phyloP scores from a whole-genome alignment of 768 basidiomycete species.

The Chalciporus chontae region DNA sequence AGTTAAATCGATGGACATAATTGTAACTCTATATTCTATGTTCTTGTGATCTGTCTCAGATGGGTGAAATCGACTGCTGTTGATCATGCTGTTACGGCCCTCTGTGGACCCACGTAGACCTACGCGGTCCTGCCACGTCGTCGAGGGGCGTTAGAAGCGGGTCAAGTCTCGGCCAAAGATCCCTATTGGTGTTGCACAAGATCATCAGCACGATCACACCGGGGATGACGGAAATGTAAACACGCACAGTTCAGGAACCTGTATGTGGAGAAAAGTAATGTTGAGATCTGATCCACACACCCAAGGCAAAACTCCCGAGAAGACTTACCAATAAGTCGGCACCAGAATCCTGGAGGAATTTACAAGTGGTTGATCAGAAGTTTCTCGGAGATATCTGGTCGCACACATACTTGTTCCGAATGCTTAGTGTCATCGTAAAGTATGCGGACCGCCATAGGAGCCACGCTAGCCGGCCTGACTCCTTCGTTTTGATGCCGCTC shows the following conservation, averaged over 20 bases:
- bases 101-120: background rate
- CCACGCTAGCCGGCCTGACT: slow-evolving; percentile 71
- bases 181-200: slow-evolving; percentile 38
- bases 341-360: slow-evolving; percentile 50
- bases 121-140: slow-evolving; percentile 1
- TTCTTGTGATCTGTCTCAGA: background rate
- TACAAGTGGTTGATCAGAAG: slow-evolving; percentile 7
- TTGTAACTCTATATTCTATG: slow-evolving; percentile 8
- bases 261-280: slow-evolving; percentile 2
- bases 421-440: slow-evolving; percentile 71
- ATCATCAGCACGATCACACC: slow-evolving; percentile 15
- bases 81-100: background rate
- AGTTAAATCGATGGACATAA: slow-evolving; percentile 5
- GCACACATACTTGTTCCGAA: slow-evolving; percentile 60
- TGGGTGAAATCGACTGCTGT: background rate
- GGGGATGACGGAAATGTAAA: slow-evolving; percentile 1
- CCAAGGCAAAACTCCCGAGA: slow-evolving; percentile 7
- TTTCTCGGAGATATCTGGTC: slow-evolving; percentile 5
- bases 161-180: slow-evolving; percentile 74
- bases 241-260: slow-evolving; percentile 69
- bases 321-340: slow-evolving; percentile 60
- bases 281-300: slow-evolving; percentile 14
- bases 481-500: slow-evolving; percentile 49
- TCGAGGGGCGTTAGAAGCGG: slow-evolving; percentile 45
- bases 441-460: slow-evolving; percentile 80